Evolutionary conservation across 2,329 filamentous ascomycete genomes (phyloP), one percentile per base, ranked within the genome.

Genomic region (Dactylellina parvicollis): DNA sequence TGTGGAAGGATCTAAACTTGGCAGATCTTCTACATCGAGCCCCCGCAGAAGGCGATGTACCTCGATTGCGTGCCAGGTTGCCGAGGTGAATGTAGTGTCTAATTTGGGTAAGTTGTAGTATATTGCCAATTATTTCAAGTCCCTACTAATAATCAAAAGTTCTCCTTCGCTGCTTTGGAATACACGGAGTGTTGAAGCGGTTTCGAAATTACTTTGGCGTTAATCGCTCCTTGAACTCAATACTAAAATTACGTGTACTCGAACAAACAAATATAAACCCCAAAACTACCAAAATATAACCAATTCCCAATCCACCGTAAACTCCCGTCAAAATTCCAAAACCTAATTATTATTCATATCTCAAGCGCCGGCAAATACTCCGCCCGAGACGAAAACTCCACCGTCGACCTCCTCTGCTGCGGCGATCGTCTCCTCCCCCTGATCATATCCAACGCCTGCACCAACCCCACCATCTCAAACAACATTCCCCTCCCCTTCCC

Each of bases 1-100:
- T 88, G 5, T 96, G 91, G 91, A 89, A 89, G 79, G 91, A 95
- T 79, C 82, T 94, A 4, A 90, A 90, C 0, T 82, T 95, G n/a
- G 84, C 84, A 4, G 86, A 88, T 67, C 82, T 95, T 78, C 88
- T 93, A 86, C 52, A 73, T 24, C 69, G 69, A 54, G 69, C 60
- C 34, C 69, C 69, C 24, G 26, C 47, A 7, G 69, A 73, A 10
- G 60, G 60, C 3, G 69, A 73, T 49, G 3, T 73, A 12, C 69
- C 69, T 18, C 46, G 38, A 22, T 14, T 22, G 2, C 60, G 55
- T 2, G 28, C 60, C n/a, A 32, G 42, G 14, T 55, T 73, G 20
- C 60, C 69, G 3, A 54, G 69, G 38, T 73, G 54, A 66, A 52
- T 9, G 18, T 30, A 9, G 8, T 30, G 14, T 26, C 4, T 12